These are phyloP conservation scores for Mycena sanguinolenta DNA, from an alignment of 768 basidiomycete genomes.

Conservation along the genomic window DNA sequence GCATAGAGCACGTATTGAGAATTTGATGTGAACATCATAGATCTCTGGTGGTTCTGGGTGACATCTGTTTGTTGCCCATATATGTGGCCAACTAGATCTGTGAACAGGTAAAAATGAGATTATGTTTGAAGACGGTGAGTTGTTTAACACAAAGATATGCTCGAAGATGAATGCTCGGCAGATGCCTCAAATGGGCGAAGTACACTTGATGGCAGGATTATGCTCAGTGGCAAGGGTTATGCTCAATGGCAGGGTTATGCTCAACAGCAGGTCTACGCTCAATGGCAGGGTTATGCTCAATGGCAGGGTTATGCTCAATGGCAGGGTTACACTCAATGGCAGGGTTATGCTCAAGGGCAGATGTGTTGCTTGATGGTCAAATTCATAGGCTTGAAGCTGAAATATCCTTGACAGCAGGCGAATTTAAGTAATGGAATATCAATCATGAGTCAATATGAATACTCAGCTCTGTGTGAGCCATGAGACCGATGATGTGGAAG, in stretches of 20 bases:
- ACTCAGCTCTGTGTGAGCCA: slow-evolving; percentile 6
- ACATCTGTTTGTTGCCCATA: too few species aligned
- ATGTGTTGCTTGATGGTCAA: not conserved
- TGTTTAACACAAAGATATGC: too few species aligned
- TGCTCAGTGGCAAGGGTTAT: not conserved
- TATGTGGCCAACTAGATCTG: too few species aligned
- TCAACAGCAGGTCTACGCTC: not conserved
- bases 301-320: not conserved
- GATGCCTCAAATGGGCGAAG: too few species aligned
- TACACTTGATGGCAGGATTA: not conserved
- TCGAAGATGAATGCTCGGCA: too few species aligned
- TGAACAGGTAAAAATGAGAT: too few species aligned
- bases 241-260: not conserved
- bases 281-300: not conserved
- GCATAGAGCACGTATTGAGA: not conserved
- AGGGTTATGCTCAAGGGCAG: too few species aligned
- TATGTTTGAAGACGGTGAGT: too few species aligned
- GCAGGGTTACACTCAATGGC: not conserved
- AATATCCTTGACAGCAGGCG: not conserved
- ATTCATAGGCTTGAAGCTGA: not conserved
- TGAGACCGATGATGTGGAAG: not conserved
- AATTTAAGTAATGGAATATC: too few species aligned
- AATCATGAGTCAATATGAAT: too few species aligned
- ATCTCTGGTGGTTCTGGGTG: not conserved
- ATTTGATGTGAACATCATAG: not conserved